Evolutionary conservation across 2,329 filamentous ascomycete genomes (phyloP).

Genomic region (Sarocladium strictum): DNA sequence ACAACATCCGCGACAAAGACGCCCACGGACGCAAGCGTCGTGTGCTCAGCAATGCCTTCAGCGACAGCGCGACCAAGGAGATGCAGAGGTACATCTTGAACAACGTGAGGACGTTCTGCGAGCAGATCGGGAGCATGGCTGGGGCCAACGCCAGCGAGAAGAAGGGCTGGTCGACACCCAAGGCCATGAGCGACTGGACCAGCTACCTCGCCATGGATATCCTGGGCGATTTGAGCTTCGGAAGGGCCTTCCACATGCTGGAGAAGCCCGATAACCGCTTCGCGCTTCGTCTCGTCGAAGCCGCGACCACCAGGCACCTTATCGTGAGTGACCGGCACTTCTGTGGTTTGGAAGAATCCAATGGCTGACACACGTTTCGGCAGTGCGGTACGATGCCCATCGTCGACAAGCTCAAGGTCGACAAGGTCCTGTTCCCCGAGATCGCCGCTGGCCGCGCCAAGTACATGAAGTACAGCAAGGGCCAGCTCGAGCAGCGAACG

Average conservation of each 20-base stretch:
- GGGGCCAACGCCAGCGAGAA: constrained; percentile 36
- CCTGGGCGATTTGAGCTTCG: constrained; percentile 54
- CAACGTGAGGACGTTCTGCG: constrained; percentile 62
- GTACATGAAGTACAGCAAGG: constrained; percentile 66
- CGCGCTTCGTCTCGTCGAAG: constrained; percentile 60
- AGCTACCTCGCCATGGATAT: constrained; percentile 59
- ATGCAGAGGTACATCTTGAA: constrained; percentile 62
- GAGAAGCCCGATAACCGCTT: constrained; percentile 56
- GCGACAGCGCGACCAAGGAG: constrained; percentile 57
- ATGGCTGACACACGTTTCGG: not conserved
- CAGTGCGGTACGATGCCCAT: constrained; percentile 68
- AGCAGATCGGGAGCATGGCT: constrained; percentile 41
- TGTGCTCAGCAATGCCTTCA: constrained; percentile 67
- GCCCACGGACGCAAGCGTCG: constrained; percentile 66
- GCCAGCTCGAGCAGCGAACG: constrained; percentile 60
- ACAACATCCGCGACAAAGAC: constrained; percentile 64
- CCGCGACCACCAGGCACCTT: constrained; percentile 62
- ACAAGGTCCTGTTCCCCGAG: constrained; percentile 61
- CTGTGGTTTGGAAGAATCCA: not conserved
- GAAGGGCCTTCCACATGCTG: constrained; percentile 58
- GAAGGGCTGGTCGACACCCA: constrained; percentile 51
- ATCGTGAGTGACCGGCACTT: constrained; percentile 50
- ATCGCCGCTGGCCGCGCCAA: constrained; percentile 61
- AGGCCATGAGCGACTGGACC: constrained; percentile 59
- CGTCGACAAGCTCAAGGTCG: constrained; percentile 58